These are phyloP conservation scores for Suhomyces pyralidae DNA, from an alignment of 805 yeast genomes.

Conservation along the genomic window DNA sequence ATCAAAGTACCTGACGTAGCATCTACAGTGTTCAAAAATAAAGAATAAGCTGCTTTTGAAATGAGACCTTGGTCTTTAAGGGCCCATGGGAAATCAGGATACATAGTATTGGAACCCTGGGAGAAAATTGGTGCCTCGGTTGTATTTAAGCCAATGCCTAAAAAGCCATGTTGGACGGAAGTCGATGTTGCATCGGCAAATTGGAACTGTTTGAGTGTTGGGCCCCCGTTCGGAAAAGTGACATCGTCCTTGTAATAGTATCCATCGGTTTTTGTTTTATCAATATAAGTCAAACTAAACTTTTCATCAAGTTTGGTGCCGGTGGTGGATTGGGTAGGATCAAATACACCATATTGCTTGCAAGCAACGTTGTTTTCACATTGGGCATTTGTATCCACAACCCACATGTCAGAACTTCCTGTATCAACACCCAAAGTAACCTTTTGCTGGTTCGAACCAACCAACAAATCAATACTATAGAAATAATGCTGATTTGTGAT, in stretches of 20 bases:
- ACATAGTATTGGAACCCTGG: background rate
- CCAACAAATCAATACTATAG: background rate
- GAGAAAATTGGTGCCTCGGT: background rate
- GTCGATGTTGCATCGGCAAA: background rate
- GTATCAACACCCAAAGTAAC: background rate
- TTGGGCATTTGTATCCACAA: background rate
- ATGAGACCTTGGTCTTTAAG: slow-evolving; percentile 11
- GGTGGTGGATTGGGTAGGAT: background rate
- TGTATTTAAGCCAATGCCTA: slow-evolving; percentile 4
- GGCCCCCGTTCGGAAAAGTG: slow-evolving; percentile 1
- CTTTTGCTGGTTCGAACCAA: background rate
- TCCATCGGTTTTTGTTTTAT: background rate
- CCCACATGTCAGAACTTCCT: background rate
- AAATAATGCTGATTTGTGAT: background rate
- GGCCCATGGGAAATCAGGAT: slow-evolving; percentile 9
- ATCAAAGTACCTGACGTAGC: slow-evolving; percentile 13
- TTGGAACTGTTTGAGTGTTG: background rate
- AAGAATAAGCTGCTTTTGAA: slow-evolving; percentile 9
- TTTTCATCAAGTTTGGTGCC: background rate
- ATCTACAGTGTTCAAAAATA: slow-evolving; percentile 11
- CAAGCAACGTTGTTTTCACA: background rate
- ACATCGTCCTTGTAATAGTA: slow-evolving; percentile 1
- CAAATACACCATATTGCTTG: background rate
- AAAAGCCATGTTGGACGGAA: background rate
- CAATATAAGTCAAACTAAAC: background rate